Evolutionary conservation across 2,329 filamentous ascomycete species (phyloP).

Genomic region (Cladophialophora exuberans): DNA sequence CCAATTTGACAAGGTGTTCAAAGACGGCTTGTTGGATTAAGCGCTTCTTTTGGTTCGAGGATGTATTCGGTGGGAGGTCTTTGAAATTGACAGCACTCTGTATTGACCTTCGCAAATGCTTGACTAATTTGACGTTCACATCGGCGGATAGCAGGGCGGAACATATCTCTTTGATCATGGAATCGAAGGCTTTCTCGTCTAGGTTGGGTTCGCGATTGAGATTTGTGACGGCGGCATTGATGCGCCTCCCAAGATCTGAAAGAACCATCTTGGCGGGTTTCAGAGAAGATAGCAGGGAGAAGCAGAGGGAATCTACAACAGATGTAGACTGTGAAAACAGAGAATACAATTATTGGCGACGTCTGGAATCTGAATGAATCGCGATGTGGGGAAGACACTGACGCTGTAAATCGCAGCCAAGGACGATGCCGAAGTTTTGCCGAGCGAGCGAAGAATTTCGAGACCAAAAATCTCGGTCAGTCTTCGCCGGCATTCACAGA

Average conservation of each 20-base stretch:
- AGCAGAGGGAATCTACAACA: no score
- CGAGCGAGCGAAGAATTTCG: conserved; percentile 23
- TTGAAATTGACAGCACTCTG: conserved; percentile 91
- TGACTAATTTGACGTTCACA: conserved; percentile 93
- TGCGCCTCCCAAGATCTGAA: conserved; percentile 97
- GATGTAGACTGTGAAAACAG: no score
- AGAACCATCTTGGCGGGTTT: conserved; percentile 75
- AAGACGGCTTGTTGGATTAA: conserved; percentile 98
- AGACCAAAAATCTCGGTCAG: conserved; percentile 10
- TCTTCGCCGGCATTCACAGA: neutral
- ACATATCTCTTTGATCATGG: conserved; percentile 98
- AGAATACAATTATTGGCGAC: no score
- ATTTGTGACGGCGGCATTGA: conserved; percentile 94
- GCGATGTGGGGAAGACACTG: conserved; percentile 5
- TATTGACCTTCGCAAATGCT: conserved; percentile 89
- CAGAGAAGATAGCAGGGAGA: neutral
- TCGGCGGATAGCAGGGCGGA: conserved; percentile 94
- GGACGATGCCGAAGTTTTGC: conserved; percentile 19
- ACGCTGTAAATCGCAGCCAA: neutral
- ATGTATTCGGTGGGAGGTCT: conserved; percentile 84
- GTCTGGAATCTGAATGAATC: neutral
- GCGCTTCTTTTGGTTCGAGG: conserved; percentile 78
- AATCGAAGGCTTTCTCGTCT: conserved; percentile 98
- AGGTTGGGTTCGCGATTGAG: conserved; percentile 89
- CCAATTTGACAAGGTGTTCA: conserved; percentile 92